Base-by-base conservation (phyloP, 1,139 yeast genomes). In the Citeromyces hawaiiensis region DNA sequence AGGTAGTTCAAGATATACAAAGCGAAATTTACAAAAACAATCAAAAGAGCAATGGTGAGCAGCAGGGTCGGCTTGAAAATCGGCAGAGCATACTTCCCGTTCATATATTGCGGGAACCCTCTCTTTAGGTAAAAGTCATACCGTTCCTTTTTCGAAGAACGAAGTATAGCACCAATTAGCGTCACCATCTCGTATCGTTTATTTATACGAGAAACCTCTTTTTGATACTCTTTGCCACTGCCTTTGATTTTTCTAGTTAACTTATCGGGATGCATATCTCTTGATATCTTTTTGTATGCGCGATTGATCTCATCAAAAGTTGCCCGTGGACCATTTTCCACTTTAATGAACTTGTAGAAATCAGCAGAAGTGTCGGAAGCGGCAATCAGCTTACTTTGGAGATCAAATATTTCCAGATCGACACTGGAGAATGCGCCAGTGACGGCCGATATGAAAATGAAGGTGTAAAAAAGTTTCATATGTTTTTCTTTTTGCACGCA, bases 101-200 rank as follows among this genome's bases (percentile, higher is more conserved):
- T 73, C 43, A 71, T 76, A 74, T 83, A 85, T 43, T 69, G 68
- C 4, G 98, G 99, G 59, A 91, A 91, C 3, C 98, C 99, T 48
- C 78, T 73, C 33, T 71, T 66, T 42, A 83, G 64, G 59, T 85
- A 91, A 57, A 78, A 88, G 56, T 91, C 97, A 56, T 91, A 91
- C 14, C 91, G 68, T 47, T 78, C 80, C 44, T 81, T 74, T 43
- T 72, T 68, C 8, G 73, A 66, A 38, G 72, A 70, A 45, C 87
- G 65, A 43, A 88, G 68, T 42, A 87, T 78, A 51, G 81, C 73
- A 37, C 86, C 81, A 15, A 85, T 86, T 25, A 76, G 59, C 18
- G 91, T 82, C 38, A 88, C 67, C 34, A 91, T 63, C 47, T 87
- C 83, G 55, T 80, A 88, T 39, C 82, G 68, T 43, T 68, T 72